These are phyloP conservation scores for Leptographium lundbergii DNA, from an alignment of 2,329 filamentous ascomycete genomes.

Conservation along the genomic window DNA sequence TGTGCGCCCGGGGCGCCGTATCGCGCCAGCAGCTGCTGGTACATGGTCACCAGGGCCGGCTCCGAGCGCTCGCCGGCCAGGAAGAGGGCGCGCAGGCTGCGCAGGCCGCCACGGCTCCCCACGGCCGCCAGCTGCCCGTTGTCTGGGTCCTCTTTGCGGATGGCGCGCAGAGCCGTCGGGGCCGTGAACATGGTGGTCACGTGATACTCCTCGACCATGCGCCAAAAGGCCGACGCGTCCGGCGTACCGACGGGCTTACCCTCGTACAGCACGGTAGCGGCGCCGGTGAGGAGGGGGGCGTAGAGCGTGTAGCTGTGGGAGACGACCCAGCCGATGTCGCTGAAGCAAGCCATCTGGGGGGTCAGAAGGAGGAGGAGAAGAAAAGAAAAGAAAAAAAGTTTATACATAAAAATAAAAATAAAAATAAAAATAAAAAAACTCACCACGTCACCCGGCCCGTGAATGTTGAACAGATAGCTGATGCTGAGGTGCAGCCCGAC, in stretches of 20 bases:
- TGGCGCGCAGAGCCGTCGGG: constrained; percentile 75
- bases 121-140: constrained; percentile 51
- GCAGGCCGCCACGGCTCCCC: constrained; percentile 59
- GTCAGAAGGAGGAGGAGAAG: background rate
- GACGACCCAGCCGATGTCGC: constrained; percentile 86
- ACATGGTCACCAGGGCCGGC: constrained; percentile 70
- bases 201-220: constrained; percentile 71
- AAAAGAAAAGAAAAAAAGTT: background rate
- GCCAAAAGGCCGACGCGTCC: constrained; percentile 78
- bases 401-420: background rate
- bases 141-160: constrained; percentile 72
- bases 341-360: constrained; percentile 24
- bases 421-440: constrained; percentile 3
- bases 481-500: constrained; percentile 76
- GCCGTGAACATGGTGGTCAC: constrained; percentile 80
- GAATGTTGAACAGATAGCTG: constrained; percentile 69
- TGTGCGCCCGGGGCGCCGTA: constrained; percentile 52
- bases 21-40: constrained; percentile 57
- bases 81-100: constrained; percentile 61
- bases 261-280: constrained; percentile 79
- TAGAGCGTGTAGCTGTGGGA: constrained; percentile 74
- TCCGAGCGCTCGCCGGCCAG: constrained; percentile 84
- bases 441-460: constrained; percentile 66
- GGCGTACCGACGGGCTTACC: constrained; percentile 90
- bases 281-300: constrained; percentile 71